Evolutionary conservation across 2,329 filamentous ascomycete genomes (phyloP), one percentile per base, ranked within the genome.

Genomic region (Colletotrichum tofieldiae): DNA sequence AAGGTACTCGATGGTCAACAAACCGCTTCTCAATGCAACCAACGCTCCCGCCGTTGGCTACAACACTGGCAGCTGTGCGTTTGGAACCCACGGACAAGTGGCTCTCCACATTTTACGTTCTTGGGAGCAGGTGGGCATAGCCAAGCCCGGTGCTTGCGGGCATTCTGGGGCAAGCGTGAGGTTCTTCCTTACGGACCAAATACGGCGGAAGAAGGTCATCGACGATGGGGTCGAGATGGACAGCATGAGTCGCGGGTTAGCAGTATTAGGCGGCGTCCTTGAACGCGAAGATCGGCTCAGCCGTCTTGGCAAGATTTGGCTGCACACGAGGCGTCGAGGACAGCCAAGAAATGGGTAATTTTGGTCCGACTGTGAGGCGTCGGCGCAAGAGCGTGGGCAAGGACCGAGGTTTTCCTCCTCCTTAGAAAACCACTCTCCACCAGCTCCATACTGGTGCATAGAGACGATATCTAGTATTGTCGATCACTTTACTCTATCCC

Each of bases 381-480:
- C 37, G 35, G 37, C 39, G 49, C 62, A 32, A 52, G 49, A 54
- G 32, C 32, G 52, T 29, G 11, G 55, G 54, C 39, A 26, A 23
- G 49, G 67, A 67, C 56, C 39, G 29, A 61, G 49, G 54, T 49
- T 37, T 35, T 37, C 43, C 20, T 45, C 26, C 32, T 26, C n/a
- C 35, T 20, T 37, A 39, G 51, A 39, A 23, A 47, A 52, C 51
- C 41, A 29, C n/a, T 55, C 60, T 51, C 54, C 59, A 39, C 45
- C 14, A 9, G 61, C 51, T 26, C 59, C 66, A 64, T 65, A 37
- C n/a, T 26, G 59, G 12, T 64, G 66, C 66, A 64, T 37, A 37
- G 11, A 45, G 66, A 52, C 39, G 49, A 58, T 59, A 58, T 58
- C 23, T 49, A 35, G n/a, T 39, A 20, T 43, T 23, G 66, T 64